phyloP scores from a whole-genome alignment of 169 alveolate genomes.

The Cryptosporidium felis region DNA sequence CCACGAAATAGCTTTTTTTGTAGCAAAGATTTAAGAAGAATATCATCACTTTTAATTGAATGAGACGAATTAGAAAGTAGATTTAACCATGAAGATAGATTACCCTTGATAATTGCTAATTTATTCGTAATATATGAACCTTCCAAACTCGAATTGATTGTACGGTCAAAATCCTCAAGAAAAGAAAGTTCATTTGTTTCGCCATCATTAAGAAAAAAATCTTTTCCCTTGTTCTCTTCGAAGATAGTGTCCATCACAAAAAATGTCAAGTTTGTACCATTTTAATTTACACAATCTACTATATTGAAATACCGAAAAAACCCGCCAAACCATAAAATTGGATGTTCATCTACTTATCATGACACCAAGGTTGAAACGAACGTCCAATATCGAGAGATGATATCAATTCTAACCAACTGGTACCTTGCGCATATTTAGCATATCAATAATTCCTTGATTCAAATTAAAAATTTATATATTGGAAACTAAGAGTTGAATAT shows the following conservation, averaged over 20 bases:
- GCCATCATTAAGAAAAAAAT: background rate
- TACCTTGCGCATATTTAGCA: too few species aligned
- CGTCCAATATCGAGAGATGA: too few species aligned
- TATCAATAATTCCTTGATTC: too few species aligned
- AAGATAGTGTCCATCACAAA: background rate
- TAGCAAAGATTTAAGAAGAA: background rate
- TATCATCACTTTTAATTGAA: background rate
- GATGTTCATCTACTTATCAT: too few species aligned
- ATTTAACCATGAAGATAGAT: background rate
- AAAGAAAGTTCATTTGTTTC: background rate
- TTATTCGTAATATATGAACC: background rate
- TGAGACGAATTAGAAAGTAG: background rate
- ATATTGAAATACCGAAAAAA: too few species aligned
- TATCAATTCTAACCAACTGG: too few species aligned
- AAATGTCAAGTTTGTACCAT: too few species aligned
- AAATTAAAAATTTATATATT: too few species aligned
- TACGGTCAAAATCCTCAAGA: background rate
- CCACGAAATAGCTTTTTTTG: background rate
- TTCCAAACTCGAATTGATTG: background rate
- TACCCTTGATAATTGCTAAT: conserved; percentile 4
- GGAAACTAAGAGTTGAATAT: too few species aligned
- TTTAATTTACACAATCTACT: too few species aligned
- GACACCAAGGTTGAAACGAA: too few species aligned
- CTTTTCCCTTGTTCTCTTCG: background rate
- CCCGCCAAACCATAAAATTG: too few species aligned